These are phyloP conservation scores for Lentinus brumalis DNA, from an alignment of 768 basidiomycete genomes.

Conservation along the genomic window DNA sequence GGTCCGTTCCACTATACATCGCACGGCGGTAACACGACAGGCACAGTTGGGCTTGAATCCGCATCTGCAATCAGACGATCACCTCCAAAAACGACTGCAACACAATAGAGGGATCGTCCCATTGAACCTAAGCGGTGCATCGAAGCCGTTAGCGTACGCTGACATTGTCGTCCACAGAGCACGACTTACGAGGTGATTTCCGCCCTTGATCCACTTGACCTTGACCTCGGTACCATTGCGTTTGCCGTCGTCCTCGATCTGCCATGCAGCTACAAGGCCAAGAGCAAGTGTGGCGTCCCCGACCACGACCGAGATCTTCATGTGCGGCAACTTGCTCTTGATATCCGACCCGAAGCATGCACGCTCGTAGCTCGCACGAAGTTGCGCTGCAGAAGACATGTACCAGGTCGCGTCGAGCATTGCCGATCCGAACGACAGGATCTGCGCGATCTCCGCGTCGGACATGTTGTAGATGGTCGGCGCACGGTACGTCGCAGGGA, in stretches of 20 bases:
- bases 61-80: too few species aligned
- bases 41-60: too few species aligned
- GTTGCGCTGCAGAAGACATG: neutral
- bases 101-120: conserved; percentile 1
- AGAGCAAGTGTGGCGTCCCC: neutral
- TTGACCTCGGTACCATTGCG: conserved; percentile 16
- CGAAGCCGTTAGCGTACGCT: too few species aligned
- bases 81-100: neutral
- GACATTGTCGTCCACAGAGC: neutral
- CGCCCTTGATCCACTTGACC: conserved; percentile 16
- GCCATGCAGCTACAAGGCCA: conserved; percentile 17
- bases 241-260: conserved; percentile 20
- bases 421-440: neutral
- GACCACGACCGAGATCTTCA: conserved; percentile 3
- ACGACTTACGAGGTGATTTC: conserved; percentile 30
- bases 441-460: neutral
- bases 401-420: neutral
- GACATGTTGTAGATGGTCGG: conserved; percentile 6
- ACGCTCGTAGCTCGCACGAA: conserved; percentile 8
- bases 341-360: conserved; percentile 7
- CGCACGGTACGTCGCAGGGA: neutral
- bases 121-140: neutral
- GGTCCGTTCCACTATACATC: too few species aligned
- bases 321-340: conserved; percentile 2
- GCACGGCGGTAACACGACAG: too few species aligned